Base-by-base conservation (phyloP, 2,329 filamentous ascomycete species). In the Diaporthe longicolla region DNA sequence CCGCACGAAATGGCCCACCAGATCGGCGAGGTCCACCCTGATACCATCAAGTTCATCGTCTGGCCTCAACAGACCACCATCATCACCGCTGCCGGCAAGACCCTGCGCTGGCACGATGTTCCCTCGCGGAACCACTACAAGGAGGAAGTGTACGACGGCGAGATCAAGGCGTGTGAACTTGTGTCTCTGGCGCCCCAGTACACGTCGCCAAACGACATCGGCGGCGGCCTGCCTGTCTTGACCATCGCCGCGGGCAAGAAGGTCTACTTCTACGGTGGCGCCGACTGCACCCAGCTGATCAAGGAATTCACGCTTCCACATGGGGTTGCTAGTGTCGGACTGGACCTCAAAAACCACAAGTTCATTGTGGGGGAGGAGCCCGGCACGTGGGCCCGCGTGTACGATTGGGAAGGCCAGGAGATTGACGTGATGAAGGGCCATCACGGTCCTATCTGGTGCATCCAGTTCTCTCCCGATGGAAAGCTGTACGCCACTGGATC, bases 381-480 rank as follows among this genome's bases (percentile, higher is more conserved):
- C 52, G 96, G 98, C 80, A 98, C 97, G 0, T 99, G 96, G 96
- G 96, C 97, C n/a, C 92, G 94, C 75, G 93, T 98, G 8, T 97
- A 97, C 85, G 91, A 95, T 79, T 96, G 95, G 84, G 95, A 98
- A 74, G 92, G 93, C 93, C 93, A 78, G 89, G 90, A 77, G 95
- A 98, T 82, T 93, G 97, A 98, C 82, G 93, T 96, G 17, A 94
- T 97, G 85, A 98, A 98, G 84, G 97, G 97, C 32, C 97, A 99
- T 79, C 97, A 99, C 80, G 97, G 97, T 1, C 96, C 96, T 1
- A 97, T 99, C 76, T 99, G 97, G 97, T 98, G 95, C 8, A 92
- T 97, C 74, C 93, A 93, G 73, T 99, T 98, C 83, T 97, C 95
- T 0, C 97, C 97, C 0, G 97, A 99, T 80, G 95, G 95, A 61